Conservation (phyloP, 1,284 basidiomycete genomes). For the Moniliella sp. region DNA sequence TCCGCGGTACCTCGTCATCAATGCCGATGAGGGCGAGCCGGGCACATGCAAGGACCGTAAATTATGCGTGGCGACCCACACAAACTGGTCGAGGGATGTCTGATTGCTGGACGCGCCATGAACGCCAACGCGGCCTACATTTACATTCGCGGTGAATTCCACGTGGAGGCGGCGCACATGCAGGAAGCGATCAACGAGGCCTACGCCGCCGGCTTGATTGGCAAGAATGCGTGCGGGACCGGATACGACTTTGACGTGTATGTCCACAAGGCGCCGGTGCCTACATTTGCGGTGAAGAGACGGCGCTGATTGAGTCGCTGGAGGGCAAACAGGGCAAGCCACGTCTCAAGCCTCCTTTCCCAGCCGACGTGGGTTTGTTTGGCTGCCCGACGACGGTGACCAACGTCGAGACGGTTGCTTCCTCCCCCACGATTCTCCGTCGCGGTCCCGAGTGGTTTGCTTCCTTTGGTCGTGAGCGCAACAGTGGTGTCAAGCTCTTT, state of each 20-base stretch:
- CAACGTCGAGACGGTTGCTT: slow-evolving; percentile 92
- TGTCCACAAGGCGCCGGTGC: slow-evolving; percentile 84
- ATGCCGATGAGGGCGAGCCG: slow-evolving; percentile 94
- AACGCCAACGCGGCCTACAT: slow-evolving; percentile 95
- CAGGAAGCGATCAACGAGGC: slow-evolving; percentile 88
- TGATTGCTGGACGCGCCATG: slow-evolving; percentile 87
- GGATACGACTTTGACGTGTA: slow-evolving; percentile 92
- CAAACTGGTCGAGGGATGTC: slow-evolving; percentile 90
- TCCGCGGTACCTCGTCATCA: slow-evolving; percentile 86
- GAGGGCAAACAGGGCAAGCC: slow-evolving; percentile 97
- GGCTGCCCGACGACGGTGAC: slow-evolving; percentile 92
- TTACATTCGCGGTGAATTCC: slow-evolving; percentile 95
- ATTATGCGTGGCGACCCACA: slow-evolving; percentile 93
- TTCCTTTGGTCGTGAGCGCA: slow-evolving; percentile 69
- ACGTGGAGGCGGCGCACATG: slow-evolving; percentile 75
- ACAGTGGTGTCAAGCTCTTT: slow-evolving; percentile 89
- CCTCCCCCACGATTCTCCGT: slow-evolving; percentile 84
- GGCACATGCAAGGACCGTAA: slow-evolving; percentile 95
- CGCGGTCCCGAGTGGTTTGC: slow-evolving; percentile 83
- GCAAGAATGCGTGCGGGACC: slow-evolving; percentile 72
- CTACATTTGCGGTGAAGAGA: slow-evolving; percentile 97
- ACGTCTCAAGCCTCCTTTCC: slow-evolving; percentile 91
- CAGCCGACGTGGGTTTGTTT: slow-evolving; percentile 86
- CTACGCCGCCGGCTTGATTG: slow-evolving; percentile 72
- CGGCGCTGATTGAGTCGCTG: slow-evolving; percentile 81